A percentile compares a stretch with the other conserved stretches of the same genome.
These are phyloP conservation scores for Aspergillus transmontanensis DNA, from an alignment of 2,329 filamentous ascomycete genomes.

Conservation along the genomic window DNA sequence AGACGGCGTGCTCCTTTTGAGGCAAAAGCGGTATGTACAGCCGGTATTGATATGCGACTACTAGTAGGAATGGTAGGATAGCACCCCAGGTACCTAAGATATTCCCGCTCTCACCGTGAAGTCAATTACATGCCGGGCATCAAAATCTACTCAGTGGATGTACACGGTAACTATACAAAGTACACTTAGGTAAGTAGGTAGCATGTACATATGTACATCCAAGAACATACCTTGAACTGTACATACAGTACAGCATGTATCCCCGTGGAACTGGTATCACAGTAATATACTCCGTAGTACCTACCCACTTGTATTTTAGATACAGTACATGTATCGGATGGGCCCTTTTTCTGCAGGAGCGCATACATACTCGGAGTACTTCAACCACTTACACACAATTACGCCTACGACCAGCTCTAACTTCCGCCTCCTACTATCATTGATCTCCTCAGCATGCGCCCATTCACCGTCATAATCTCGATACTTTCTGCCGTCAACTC, in stretches of 20 bases:
- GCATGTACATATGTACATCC: too few relatives aligned
- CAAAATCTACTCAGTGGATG: too few relatives aligned
- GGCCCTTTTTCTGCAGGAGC: neutral
- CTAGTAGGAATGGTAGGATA: too few relatives aligned
- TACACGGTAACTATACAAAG: too few relatives aligned
- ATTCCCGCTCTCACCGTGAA: too few relatives aligned
- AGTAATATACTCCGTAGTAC: neutral
- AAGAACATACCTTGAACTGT: neutral
- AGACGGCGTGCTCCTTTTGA: too few relatives aligned
- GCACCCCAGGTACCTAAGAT: too few relatives aligned
- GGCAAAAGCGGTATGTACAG: too few relatives aligned
- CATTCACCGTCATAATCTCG: slow-evolving; percentile 11
- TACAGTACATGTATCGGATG: neutral
- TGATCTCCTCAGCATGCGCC: slow-evolving; percentile 16
- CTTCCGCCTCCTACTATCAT: neutral
- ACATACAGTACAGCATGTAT: neutral
- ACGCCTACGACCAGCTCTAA: neutral
- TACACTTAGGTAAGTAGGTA: too few relatives aligned
- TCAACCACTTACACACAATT: too few relatives aligned
- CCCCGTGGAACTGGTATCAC: neutral
- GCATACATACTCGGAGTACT: neutral
- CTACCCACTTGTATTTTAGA: neutral
- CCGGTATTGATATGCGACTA: too few relatives aligned
- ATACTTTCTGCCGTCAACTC: slow-evolving; percentile 20
- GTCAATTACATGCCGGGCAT: too few relatives aligned